These are phyloP conservation scores for Boletus sensibilis DNA, from an alignment of 768 basidiomycete species.

Conservation along the genomic window DNA sequence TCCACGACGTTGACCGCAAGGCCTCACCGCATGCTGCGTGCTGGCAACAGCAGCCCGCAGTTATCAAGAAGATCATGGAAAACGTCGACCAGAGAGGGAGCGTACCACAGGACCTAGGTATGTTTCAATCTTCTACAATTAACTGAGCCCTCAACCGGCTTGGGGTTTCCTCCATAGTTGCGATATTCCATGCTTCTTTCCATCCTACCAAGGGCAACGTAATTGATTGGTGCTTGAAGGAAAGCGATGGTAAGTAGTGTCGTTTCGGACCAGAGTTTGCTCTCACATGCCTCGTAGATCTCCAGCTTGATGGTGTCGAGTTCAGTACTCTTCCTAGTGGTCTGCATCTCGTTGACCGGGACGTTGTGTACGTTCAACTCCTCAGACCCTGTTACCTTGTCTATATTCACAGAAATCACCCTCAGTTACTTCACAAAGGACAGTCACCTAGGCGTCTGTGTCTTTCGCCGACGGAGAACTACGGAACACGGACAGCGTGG, in stretches of 20 bases:
- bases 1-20: slow-evolving; percentile 19
- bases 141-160: not conserved
- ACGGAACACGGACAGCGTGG: slow-evolving; percentile 74
- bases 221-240: slow-evolving; percentile 76
- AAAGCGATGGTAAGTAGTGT: slow-evolving; percentile 54
- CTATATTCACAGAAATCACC: slow-evolving; percentile 10
- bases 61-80: slow-evolving; percentile 24
- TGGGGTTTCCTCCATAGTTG: slow-evolving; percentile 44
- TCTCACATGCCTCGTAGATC: slow-evolving; percentile 40
- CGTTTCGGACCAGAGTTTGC: not conserved
- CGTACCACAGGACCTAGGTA: slow-evolving; percentile 57
- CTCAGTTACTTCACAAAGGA: slow-evolving; percentile 72
- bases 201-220: slow-evolving; percentile 81
- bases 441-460: slow-evolving; percentile 65
- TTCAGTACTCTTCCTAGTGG: slow-evolving; percentile 83
- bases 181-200: slow-evolving; percentile 82
- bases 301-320: slow-evolving; percentile 69
- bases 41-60: slow-evolving; percentile 24
- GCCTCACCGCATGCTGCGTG: slow-evolving; percentile 19
- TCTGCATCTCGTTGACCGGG: slow-evolving; percentile 73
- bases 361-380: slow-evolving; percentile 61
- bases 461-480: slow-evolving; percentile 70
- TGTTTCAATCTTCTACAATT: slow-evolving; percentile 6
- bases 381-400: not conserved
- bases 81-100: slow-evolving; percentile 31